Base-by-base conservation (phyloP, 2,329 filamentous ascomycete genomes). In the Phialophora expanda region DNA sequence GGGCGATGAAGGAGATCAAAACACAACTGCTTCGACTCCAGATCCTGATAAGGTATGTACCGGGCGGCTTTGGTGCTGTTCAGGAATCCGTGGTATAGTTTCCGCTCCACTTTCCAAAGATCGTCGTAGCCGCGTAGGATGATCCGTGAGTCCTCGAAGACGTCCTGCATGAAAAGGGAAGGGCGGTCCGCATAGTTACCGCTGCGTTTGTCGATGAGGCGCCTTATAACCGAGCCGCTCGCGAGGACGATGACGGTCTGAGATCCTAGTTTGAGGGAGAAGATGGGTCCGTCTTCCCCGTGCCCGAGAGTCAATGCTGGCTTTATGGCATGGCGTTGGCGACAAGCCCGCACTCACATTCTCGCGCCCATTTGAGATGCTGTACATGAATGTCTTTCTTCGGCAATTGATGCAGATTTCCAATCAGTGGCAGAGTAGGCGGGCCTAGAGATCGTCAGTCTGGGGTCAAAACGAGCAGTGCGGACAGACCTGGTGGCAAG, bases 341-440 rank as follows among this genome's bases (percentile, higher is more conserved):
- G 38, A 6, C 9, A 26, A 12, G 28, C 3, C 24, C n/a, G 2
- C 28, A 63, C 56, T 83, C 79, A 57, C 85, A 85, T 70, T 85
- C 76, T 6, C 80, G 69, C 0, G 83, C 82, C 84, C 84, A 86
- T 72, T 83, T 81, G 41, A 82, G 73, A 62, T 84, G 84, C 56
- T 84, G 81, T 0, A 82, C 66, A 62, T 84, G 80, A 0, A 71
- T 70, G 24, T 82, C 74, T 8, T 76, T 62, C 3, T 72, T 75
- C 0, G 82, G 83, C 70, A 85, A 81, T 68, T 76, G 64, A 51
- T 67, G 75, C 3, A 85, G 70, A 54, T 85, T 86, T 3, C 84
- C 84, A 11, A 86, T 72, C 1, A 82, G 56, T 0, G 80, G 80
- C 0, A 80, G 34, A 0, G 78, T 80, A 14, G 76, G 78, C 7